Base-by-base conservation (phyloP, 2,329 filamentous ascomycete species). In the Plectosphaerella plurivora region DNA sequence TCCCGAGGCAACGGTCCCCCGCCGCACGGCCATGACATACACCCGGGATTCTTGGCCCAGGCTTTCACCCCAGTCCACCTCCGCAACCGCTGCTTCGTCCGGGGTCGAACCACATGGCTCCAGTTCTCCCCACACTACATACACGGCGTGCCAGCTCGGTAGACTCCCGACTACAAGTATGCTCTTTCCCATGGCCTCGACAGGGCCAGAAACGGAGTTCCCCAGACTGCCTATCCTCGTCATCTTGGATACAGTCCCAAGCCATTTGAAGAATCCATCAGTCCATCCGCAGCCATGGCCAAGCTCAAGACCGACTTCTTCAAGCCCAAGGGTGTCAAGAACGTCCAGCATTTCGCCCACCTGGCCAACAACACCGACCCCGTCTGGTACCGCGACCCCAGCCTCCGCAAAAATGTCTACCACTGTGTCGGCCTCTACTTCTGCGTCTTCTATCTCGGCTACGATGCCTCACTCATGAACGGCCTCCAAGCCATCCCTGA, bases 401-500 rank as follows among this genome's bases (percentile, higher is more conserved):
- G 49, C 12, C 49, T 51, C 7, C 39, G 49, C 10, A 45, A 45
- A 36, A 52, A 49, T 36, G 51, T 52, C n/a, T 49, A 22, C 14
- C 51, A 52, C 46, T 52, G 51, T 37, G 46, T 52, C 18, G 51
- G 51, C 18, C 36, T 52, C 4, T 52, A 52, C 46, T 49, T 52
- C 39, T 47, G 42, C 46, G 51, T 52, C 45, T 52, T 52, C 35
- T 52, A 52, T 37, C 37, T 52, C 24, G 51, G 49, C 2, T 54
- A 47, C 49, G 52, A 54, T 54, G 52, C 52, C 8, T 54, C 52
- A 24, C 52, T 54, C 25, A 51, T 54, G 49, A 54, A 54, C 49
- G 52, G 52, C 25, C 52, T 54, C n/a, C 52, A 54, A 25, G 52
- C 51, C 46, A 53, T 55, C 20, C 51, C 52, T 14, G 42, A 55